Base-by-base conservation (phyloP, 2,329 filamentous ascomycete genomes). In the Aspergillus fischeri region DNA sequence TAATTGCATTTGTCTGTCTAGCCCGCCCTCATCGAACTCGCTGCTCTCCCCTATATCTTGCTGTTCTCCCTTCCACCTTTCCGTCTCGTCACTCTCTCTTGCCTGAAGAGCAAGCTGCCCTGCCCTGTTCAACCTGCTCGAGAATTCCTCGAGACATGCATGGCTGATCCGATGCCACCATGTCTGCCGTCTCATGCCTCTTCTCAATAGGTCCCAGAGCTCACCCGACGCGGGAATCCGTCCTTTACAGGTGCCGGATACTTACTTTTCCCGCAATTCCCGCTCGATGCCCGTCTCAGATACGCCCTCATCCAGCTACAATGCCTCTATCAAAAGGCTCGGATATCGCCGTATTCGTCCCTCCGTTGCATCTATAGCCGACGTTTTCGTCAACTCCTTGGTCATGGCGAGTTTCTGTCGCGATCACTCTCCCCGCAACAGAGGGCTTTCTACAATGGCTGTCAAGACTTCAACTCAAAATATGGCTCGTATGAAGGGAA, bases 141-240 rank as follows among this genome's bases (percentile, higher is more conserved):
- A 57, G 59, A 59, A 55, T 51, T 51, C 60, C 53, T 59, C 58
- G 60, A 64, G 69, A 71, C 59, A 72, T 72, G 69, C 67, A 68
- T 62, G 65, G 67, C 62, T 72, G 63, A 70, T 59, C 65, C 60
- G 63, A 73, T 75, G 74, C 76, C 82, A 85, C 78, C 66, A 87
- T 87, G 85, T 80, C 75, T 77, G 77, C 72, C 76, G 70, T 81
- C 82, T 82, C 83, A 87, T 88, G 85, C 84, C 82, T 82, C 76
- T 80, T 76, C 72, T 81, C 77, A 79, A 78, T 76, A 77, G 77
- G 75, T 77, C 80, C 74, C 76, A 80, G 71, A 77, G 79, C 78
- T 78, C 76, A 68, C 70, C 73, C 65, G 72, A 75, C 72, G 75
- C 76, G 75, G 76, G 77, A 71, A 70, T 77, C 70, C 72, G 76